Evolutionary conservation across 2,329 filamentous ascomycete genomes (phyloP), one percentile per base, ranked within the genome.

Genomic region (Penicillium concentricum): DNA sequence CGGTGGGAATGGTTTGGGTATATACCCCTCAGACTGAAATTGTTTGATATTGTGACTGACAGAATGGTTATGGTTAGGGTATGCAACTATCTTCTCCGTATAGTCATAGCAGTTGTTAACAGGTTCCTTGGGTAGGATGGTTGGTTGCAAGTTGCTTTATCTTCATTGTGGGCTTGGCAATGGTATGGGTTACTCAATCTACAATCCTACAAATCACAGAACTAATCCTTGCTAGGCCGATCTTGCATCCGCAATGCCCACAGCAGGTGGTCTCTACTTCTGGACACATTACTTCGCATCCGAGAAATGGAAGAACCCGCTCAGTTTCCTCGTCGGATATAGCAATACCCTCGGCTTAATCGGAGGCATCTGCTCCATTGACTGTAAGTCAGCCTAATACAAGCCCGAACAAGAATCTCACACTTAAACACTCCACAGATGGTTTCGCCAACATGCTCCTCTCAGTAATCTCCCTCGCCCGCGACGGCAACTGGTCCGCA

Each of bases 1-100:
- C 83, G 0, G 83, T 79, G 5, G 84, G 84, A 5, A 83, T 87
- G 78, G 82, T 86, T 53, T 86, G 84, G 83, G 81, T 81, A 66
- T 50, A 15, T 20, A 18, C 18, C 15, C 13, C 8, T 6, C 13
- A 18, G 0, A 2, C 18, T 48, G 15, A 10, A 34, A n/a, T 26
- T 49, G 8, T 1, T 42, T 37, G 13, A 7, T 5, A 13, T 26
- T 41, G 8, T 37, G 47, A 30, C 50, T 56, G 43, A 59, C 52
- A 43, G 10, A 34, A 38, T 38, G 15, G 7, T 0, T 50, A 38
- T 38, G 16, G 9, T 0, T 50, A 65, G 64, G 61, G 61, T 57
- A 57, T 34, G 43, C 12, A 37, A 12, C 12, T 39, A 18, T 34
- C 5, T 2, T 30, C 30, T 16, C 20, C 18, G 24, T 30, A 24